Evolutionary conservation across 176 grass and related monocot species (phyloP).

Genomic region (Tillandsia leiboldiana): DNA sequence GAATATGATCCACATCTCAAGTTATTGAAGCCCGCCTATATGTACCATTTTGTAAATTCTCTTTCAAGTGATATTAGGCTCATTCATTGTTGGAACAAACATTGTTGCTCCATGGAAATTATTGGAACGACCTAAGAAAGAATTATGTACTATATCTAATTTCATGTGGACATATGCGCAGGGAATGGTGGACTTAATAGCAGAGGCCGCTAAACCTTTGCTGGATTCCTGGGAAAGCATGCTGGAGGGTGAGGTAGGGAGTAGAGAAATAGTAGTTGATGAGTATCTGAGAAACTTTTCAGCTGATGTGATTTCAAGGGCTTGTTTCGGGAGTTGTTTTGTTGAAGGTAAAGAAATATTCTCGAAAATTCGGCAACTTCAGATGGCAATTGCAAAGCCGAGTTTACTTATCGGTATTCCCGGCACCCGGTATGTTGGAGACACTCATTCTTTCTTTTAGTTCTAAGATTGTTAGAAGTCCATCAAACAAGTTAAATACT

Average conservation of each 20-base stretch:
- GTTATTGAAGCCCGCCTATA: no score
- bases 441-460: neutral
- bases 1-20: no score
- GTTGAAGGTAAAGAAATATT: slow-evolving; percentile 60
- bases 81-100: no score
- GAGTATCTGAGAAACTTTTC: slow-evolving; percentile 61
- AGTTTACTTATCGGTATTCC: slow-evolving; percentile 49
- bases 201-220: slow-evolving; percentile 30
- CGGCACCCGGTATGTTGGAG: slow-evolving; percentile 30
- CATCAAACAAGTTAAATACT: neutral
- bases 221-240: slow-evolving; percentile 41
- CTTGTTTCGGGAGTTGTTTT: slow-evolving; percentile 67
- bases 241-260: slow-evolving; percentile 31
- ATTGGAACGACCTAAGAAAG: no score
- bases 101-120: no score
- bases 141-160: no score
- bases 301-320: slow-evolving; percentile 64
- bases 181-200: slow-evolving; percentile 59
- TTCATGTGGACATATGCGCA: slow-evolving; percentile 5
- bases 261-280: slow-evolving; percentile 56
- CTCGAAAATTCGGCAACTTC: slow-evolving; percentile 50
- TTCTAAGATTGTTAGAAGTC: neutral
- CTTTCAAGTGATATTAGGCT: no score
- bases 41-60: no score
- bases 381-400: slow-evolving; percentile 39